These are phyloP conservation scores for Fallopia convolvulus DNA, from an alignment of 148 eudicot genomes.

Conservation along the genomic window DNA sequence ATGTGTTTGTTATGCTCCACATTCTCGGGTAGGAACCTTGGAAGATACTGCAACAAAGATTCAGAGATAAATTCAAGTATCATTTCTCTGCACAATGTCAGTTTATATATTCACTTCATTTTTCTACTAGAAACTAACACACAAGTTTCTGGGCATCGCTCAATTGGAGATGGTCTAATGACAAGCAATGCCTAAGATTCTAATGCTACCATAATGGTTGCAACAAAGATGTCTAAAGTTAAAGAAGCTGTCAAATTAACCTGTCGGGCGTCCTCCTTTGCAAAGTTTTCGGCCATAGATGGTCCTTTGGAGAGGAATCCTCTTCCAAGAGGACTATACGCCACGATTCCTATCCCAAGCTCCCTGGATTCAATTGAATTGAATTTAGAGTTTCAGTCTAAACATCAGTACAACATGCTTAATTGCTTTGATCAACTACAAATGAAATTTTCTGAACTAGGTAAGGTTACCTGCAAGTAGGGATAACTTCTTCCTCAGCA, in stretches of 20 bases:
- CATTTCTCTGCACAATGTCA: too few species aligned
- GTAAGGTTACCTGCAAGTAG: slow-evolving; percentile 18
- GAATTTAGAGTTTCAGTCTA: not conserved
- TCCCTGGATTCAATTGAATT: slow-evolving; percentile 9
- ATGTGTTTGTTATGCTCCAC: slow-evolving; percentile 30
- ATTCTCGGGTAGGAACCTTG: slow-evolving; percentile 33
- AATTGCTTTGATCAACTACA: not conserved
- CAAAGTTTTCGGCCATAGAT: slow-evolving; percentile 15
- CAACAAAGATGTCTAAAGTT: not conserved
- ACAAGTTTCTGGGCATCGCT: too few species aligned
- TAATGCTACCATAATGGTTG: not conserved
- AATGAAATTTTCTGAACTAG: not conserved
- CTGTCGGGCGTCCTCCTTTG: slow-evolving; percentile 24
- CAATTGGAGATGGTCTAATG: too few species aligned
- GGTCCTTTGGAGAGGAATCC: slow-evolving; percentile 23
- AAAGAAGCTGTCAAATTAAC: slow-evolving; percentile 5
- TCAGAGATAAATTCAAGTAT: too few species aligned
- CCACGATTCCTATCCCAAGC: slow-evolving; percentile 27
- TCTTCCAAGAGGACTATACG: slow-evolving; percentile 23
- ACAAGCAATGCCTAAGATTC: too few species aligned
- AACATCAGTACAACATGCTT: not conserved
- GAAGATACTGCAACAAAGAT: slow-evolving; percentile 17
- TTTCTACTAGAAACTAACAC: too few species aligned
- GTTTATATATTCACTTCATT: too few species aligned
- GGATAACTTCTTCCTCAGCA: slow-evolving; percentile 16